Base-by-base conservation (phyloP, 1,139 yeast species). In the Saccharomycopsis hybrid region DNA sequence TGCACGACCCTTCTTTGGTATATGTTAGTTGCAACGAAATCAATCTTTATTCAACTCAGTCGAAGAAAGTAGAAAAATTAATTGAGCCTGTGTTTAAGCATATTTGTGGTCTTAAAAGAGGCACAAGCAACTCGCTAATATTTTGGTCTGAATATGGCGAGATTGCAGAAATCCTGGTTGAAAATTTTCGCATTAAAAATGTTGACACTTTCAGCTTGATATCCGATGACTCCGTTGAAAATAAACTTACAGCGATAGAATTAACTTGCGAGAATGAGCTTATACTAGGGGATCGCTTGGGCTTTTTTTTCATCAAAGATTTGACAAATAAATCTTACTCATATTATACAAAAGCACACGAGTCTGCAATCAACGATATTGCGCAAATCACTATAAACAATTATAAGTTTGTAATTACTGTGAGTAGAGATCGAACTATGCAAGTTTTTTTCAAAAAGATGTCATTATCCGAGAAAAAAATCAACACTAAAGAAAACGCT, bases 401-500 rank as follows among this genome's bases (percentile, higher is more conserved):
- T 0, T 45, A 53, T 33, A 59, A 64, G 36, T 65, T 74, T 43
- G 58, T 73, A 2, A 69, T 70, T 25, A 72, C 76, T 46, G 73
- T 78, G 39, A 76, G 85, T 2, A 65, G 86, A 37, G 87, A 82
- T 60, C 61, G 86, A 44, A 80, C 80, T 69, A 72, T 81, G 39
- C 87, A 82, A 60, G 60, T 81, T 0, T 78, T 77, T 53, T 47
- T 56, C 1, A 57, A 56, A 9, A 53, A 56, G 1, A 27, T 25
- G 5, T 28, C 18, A 8, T n/a, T n/a, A n/a, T n/a, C n/a, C n/a
- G n/a, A n/a, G n/a, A n/a, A n/a, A n/a, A n/a, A n/a, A n/a, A 44
- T 56, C 0, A 56, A 54, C 5, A 53, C 56, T 1, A 18, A 25
- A 13, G 42, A 41, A 11, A 24, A 28, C 27, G 27, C 39, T 18